A percentile compares a stretch with the other conserved stretches of the same genome.
phyloP scores from a whole-genome alignment of 2,329 filamentous ascomycete species.

The Cercospora canescens region DNA sequence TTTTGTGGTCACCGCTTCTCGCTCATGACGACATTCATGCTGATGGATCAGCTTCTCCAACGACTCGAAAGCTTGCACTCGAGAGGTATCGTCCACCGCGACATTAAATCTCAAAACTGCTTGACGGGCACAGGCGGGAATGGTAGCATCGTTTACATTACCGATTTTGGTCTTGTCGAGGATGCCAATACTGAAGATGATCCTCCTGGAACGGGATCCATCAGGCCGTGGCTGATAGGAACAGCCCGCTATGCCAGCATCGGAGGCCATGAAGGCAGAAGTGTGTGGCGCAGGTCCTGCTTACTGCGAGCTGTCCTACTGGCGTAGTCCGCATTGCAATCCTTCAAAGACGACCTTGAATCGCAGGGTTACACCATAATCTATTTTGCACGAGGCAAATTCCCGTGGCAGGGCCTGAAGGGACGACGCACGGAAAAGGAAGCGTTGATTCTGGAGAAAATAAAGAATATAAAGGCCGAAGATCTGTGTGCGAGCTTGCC shows the following conservation, averaged over 20 bases:
- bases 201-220: neutral
- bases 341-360: constrained; percentile 6
- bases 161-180: constrained; percentile 2
- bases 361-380: constrained; percentile 7
- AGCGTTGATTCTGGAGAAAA: no score
- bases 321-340: neutral
- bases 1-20: constrained; percentile 18
- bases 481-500: no score
- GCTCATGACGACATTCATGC: constrained; percentile 16
- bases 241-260: constrained; percentile 8
- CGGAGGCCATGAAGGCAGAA: neutral
- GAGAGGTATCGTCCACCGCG: neutral
- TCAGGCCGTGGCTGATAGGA: neutral
- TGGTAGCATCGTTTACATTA: constrained; percentile 9
- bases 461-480: no score
- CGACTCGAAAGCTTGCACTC: neutral
- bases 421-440: neutral
- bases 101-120: constrained; percentile 11
- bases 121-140: neutral
- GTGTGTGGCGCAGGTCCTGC: neutral
- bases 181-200: neutral
- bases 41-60: constrained; percentile 10
- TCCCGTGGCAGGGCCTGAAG: constrained; percentile 8
- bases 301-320: neutral
- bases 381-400: constrained; percentile 2